A percentile compares a stretch with the other conserved stretches of the same genome.
phyloP scores from a whole-genome alignment of 495 filamentous ascomycete species.

The Aspergillus mulundensis region DNA sequence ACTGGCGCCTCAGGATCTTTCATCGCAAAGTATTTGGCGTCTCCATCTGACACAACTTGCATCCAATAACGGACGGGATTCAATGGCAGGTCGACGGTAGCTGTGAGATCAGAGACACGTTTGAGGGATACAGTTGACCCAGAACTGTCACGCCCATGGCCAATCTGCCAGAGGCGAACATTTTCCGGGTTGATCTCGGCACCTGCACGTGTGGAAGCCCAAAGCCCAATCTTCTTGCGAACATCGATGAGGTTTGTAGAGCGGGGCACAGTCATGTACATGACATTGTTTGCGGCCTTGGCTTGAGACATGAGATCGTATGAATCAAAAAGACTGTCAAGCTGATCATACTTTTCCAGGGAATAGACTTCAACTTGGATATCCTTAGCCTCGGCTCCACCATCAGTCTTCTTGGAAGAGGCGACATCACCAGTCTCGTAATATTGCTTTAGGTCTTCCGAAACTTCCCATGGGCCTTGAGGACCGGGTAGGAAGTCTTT shows the following conservation, averaged over 20 bases:
- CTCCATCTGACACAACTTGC: conserved; percentile 40
- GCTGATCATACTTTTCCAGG: conserved; percentile 29
- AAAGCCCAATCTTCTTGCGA: conserved; percentile 39
- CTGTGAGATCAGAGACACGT: conserved; percentile 33
- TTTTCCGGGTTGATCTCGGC: conserved; percentile 26
- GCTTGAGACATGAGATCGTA: conserved; percentile 46
- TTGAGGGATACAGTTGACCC: conserved; percentile 36
- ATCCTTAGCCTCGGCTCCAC: conserved; percentile 14
- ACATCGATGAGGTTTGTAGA: conserved; percentile 38
- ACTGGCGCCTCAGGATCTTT: conserved; percentile 31
- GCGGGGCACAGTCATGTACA: conserved; percentile 40
- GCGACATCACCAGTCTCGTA: conserved; percentile 32
- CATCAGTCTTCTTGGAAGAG: conserved; percentile 8
- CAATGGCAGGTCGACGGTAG: conserved; percentile 27
- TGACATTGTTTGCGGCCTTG: conserved; percentile 33
- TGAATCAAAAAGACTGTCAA: conserved; percentile 40
- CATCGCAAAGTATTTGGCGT: conserved; percentile 43
- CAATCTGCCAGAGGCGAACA: conserved; percentile 43
- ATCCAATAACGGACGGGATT: conserved; percentile 41
- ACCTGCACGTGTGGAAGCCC: conserved; percentile 26
- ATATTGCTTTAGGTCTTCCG: conserved; percentile 33
- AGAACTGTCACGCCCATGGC: conserved; percentile 33
- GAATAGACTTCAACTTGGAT: conserved; percentile 44
- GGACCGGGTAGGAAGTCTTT: conserved; percentile 40
- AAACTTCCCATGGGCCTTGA: conserved; percentile 39